Base-by-base conservation (phyloP, 768 basidiomycete genomes). In the Russula brevipes region DNA sequence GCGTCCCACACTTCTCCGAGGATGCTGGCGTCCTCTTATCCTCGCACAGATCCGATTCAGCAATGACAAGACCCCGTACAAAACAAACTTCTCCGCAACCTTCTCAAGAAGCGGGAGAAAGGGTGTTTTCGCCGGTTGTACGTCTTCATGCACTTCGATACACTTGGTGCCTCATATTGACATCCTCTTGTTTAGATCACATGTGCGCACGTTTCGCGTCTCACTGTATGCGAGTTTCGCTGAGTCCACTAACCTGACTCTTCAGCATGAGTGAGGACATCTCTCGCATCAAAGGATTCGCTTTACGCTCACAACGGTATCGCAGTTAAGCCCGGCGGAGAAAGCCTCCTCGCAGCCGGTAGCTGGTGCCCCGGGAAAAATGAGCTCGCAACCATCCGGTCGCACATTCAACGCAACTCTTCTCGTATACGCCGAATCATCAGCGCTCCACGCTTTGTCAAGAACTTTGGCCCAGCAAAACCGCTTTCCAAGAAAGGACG, bases 11-110 rank as follows among this genome's bases (percentile, higher is more conserved):
- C 41, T n/a, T 50, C 49, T 50, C 39, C 54, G 31, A 33, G 31
- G 45, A 24, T 38, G 31, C 3, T 31, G 7, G 31, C 54, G 31
- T 36, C 31, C n/a, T 42, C 17, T 8, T 30, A 7, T 41, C 19
- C 41, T 11, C n/a, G 7, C 41, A 41, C 50, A 93, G 90, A 73
- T 96, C 30, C 84, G 94, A 14, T 97, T 96, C 75, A 92, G 89
- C 71, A 91, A 91, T 60, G 90, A 94, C 72, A 95, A 94, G 76
- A 99, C 96, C 5, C 96, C 96, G 0, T 99, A 99, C 78, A 98
- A 98, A 76, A 82, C 74, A 6, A 80, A 80, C 10, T 81, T 98
- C 38, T 88, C 88, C 0, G 89, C 91, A 0, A 88, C 86, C 58
- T 91, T 95, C 68, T 94, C 93, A 4, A 79, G 97, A 52, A 89